Percentiles rank a stretch among this genome's conserved stretches.
Evolutionary conservation across 2,329 filamentous ascomycete species (phyloP).

Genomic region (Penicillium psychrosexuale): DNA sequence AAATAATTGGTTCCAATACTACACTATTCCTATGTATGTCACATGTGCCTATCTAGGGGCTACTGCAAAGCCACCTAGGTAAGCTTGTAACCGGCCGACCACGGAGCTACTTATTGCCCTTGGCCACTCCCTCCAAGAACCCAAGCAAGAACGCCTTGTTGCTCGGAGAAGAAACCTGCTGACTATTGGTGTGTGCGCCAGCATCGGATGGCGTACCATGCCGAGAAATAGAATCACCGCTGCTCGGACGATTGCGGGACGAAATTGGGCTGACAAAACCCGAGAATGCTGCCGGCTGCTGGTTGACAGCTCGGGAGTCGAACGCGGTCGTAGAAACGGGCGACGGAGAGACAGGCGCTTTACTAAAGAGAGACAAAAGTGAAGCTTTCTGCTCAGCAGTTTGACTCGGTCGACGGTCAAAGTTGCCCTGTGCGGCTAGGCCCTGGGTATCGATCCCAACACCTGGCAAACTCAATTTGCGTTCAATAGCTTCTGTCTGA

Average conservation of each 20-base stretch:
- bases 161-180: constrained; percentile 55
- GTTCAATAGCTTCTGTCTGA: constrained; percentile 6
- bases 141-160: constrained; percentile 74
- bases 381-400: constrained; percentile 48
- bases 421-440: constrained; percentile 22
- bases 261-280: constrained; percentile 33
- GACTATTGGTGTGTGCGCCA: constrained; percentile 50
- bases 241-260: constrained; percentile 23
- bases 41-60: neutral
- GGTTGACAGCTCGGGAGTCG: constrained; percentile 20
- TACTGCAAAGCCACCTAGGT: neutral
- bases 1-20: neutral
- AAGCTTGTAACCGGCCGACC: neutral
- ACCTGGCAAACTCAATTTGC: constrained; percentile 13
- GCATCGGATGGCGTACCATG: constrained; percentile 20
- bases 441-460: constrained; percentile 12
- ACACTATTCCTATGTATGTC: neutral
- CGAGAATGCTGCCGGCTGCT: constrained; percentile 22
- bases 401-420: constrained; percentile 42
- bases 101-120: constrained; percentile 35
- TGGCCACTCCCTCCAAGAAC: constrained; percentile 62
- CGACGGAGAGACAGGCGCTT: constrained; percentile 34
- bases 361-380: constrained; percentile 63
- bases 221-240: constrained; percentile 17
- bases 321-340: constrained; percentile 20